A percentile compares a stretch with the other conserved stretches of the same genome.
Conservation (phyloP, 192 early-diverging fungal species). For the Coemansia sp. region DNA sequence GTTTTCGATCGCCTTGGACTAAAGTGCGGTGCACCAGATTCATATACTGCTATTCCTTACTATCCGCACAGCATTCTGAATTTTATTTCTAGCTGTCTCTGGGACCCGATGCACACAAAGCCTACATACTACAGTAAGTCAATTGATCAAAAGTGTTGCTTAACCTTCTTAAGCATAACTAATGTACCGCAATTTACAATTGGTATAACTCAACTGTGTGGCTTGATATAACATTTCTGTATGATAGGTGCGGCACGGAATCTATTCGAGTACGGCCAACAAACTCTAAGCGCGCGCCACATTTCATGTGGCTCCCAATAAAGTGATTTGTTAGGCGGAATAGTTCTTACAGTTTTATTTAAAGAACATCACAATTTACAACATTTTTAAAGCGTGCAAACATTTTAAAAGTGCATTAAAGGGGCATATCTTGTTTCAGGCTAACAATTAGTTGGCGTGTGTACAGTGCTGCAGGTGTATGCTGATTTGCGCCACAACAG, state of each 20-base stretch:
- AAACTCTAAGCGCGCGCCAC: background rate
- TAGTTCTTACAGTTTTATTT: background rate
- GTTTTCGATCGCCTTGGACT: slow-evolving; percentile 73
- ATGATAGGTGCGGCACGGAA: background rate
- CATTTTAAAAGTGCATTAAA: too few relatives aligned
- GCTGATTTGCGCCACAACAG: too few relatives aligned
- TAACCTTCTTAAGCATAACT: background rate
- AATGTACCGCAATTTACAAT: background rate
- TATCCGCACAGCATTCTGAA: slow-evolving; percentile 44
- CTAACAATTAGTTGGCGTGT: too few relatives aligned
- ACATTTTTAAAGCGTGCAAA: too few relatives aligned
- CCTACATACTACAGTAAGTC: slow-evolving; percentile 47
- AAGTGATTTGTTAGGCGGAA: background rate
- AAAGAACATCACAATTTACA: background rate
- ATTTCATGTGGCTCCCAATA: background rate
- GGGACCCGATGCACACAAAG: slow-evolving; percentile 37
- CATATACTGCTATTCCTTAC: slow-evolving; percentile 38
- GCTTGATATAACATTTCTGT: background rate
- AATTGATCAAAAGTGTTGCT: background rate
- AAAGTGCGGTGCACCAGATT: slow-evolving; percentile 55
- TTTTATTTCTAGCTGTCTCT: slow-evolving; percentile 35
- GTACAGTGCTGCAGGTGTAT: too few relatives aligned
- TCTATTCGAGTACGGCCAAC: background rate
- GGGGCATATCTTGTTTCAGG: too few relatives aligned
- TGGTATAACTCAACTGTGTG: background rate